Evolutionary conservation across 1,284 basidiomycete genomes (phyloP).

Genomic region (Megacollybia platyphylla): DNA sequence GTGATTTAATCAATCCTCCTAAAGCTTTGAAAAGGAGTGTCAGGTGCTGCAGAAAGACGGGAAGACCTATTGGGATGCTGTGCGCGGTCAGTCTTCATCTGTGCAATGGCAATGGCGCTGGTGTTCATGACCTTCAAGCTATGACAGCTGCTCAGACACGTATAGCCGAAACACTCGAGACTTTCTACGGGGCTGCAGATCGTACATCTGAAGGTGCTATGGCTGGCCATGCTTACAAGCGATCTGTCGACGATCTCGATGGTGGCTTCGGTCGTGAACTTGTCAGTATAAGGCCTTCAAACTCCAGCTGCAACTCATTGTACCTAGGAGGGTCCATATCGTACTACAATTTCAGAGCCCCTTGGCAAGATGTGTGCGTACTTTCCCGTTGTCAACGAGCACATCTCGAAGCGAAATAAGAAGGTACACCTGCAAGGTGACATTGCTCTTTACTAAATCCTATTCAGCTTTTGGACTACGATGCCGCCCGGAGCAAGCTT

Average conservation of each 20-base stretch:
- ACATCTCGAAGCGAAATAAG: constrained; percentile 90
- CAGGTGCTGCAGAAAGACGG: constrained; percentile 88
- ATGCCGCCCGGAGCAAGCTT: constrained; percentile 79
- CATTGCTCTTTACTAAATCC: not conserved
- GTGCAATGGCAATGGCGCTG: not conserved
- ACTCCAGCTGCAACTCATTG: not conserved
- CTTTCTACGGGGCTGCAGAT: constrained; percentile 86
- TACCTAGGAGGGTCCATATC: constrained; percentile 79
- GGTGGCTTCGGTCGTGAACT: constrained; percentile 77
- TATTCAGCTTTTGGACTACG: constrained; percentile 83
- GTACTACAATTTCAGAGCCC: constrained; percentile 92
- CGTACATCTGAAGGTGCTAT: constrained; percentile 85
- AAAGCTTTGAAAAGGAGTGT: constrained; percentile 89
- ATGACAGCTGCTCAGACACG: constrained; percentile 91
- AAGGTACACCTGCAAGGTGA: constrained; percentile 46
- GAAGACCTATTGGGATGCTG: constrained; percentile 90
- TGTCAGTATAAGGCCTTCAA: constrained; percentile 27
- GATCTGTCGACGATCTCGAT: constrained; percentile 91
- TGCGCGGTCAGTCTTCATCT: constrained; percentile 53
- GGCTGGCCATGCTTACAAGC: constrained; percentile 94
- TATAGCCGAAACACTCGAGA: constrained; percentile 88
- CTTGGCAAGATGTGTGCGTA: constrained; percentile 93
- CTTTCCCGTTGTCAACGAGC: constrained; percentile 90
- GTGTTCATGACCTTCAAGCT: constrained; percentile 27
- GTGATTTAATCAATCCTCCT: not conserved